Evolutionary conservation across 108 stramenopile species (phyloP).

Genomic region (Nitzschia putrida): DNA sequence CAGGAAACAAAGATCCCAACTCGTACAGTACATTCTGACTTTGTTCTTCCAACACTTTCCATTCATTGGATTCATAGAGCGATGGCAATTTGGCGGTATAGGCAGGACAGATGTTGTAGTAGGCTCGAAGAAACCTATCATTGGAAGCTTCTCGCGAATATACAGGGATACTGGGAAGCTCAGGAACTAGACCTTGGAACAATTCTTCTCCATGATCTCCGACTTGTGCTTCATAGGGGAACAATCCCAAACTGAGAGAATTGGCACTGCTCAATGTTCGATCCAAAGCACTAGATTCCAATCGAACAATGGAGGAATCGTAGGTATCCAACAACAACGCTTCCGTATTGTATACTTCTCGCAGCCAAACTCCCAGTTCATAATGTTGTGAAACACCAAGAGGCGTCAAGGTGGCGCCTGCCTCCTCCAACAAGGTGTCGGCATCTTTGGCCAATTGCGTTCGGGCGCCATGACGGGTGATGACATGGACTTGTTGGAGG

Average conservation of each 20-base stretch:
- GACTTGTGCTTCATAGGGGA: conserved; percentile 21
- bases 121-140: conserved; percentile 49
- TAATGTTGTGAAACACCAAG: conserved; percentile 43
- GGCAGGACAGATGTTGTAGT: conserved; percentile 40
- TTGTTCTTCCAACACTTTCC: conserved; percentile 29
- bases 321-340: conserved; percentile 19
- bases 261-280: conserved; percentile 53
- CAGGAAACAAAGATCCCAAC: conserved; percentile 32
- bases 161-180: conserved; percentile 37
- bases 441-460: conserved; percentile 31
- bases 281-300: conserved; percentile 47
- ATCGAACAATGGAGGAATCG: conserved; percentile 18
- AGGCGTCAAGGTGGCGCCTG: conserved; percentile 36
- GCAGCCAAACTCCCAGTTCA: conserved; percentile 42
- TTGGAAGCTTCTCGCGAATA: conserved; percentile 23
- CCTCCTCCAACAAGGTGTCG: conserved; percentile 25
- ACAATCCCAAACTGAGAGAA: conserved; percentile 48
- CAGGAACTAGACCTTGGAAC: conserved; percentile 6
- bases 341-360: conserved; percentile 20
- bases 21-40: conserved; percentile 31
- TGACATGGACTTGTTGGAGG: conserved; percentile 45
- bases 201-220: conserved; percentile 17
- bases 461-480: conserved; percentile 54
- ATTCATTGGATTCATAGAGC: conserved; percentile 33
- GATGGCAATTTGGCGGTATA: conserved; percentile 21